A percentile compares a stretch with the other conserved stretches of the same genome.
Evolutionary conservation across 768 basidiomycete genomes (phyloP).

Genomic region (Xanthoconium stramineum): DNA sequence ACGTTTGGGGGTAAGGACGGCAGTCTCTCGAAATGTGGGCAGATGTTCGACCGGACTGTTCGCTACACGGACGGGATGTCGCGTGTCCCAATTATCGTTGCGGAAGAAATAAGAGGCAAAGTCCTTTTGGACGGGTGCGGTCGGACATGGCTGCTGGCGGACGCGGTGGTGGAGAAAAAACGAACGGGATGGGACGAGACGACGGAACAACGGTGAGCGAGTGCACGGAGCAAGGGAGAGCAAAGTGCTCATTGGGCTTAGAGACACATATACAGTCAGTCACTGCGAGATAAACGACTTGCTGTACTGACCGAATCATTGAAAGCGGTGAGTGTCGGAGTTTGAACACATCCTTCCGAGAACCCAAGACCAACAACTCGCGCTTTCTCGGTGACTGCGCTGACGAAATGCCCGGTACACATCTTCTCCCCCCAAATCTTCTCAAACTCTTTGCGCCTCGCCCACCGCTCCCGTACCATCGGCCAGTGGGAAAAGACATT

Average conservation of each 20-base stretch:
- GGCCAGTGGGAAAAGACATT: conserved; percentile 83
- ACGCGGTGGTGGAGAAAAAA: conserved; percentile 1
- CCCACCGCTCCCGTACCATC: conserved; percentile 81
- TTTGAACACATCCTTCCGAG: conserved; percentile 23
- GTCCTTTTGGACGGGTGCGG: conserved; percentile 22
- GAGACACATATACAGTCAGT: not conserved
- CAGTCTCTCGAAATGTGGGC: conserved; percentile 34
- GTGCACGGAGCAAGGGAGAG: conserved; percentile 9
- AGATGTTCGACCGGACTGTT: conserved; percentile 14
- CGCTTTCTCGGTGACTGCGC: not conserved
- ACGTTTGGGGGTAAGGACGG: conserved; percentile 45
- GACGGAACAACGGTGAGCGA: conserved; percentile 11
- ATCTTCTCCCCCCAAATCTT: conserved; percentile 91
- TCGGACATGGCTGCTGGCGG: not conserved
- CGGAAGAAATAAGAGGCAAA: conserved; percentile 63
- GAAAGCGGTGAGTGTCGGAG: conserved; percentile 21
- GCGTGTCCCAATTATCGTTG: conserved; percentile 52
- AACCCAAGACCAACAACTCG: conserved; percentile 2
- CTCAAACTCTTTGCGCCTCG: conserved; percentile 96
- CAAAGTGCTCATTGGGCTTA: conserved; percentile 20
- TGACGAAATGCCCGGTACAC: conserved; percentile 59
- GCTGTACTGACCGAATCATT: too few relatives aligned
- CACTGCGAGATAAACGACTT: not conserved
- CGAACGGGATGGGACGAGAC: conserved; percentile 4
- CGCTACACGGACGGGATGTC: conserved; percentile 12